Evolutionary conservation across 2,329 filamentous ascomycete species (phyloP), one percentile per base, ranked within the genome.

Genomic region (Fusarium zealandicum): DNA sequence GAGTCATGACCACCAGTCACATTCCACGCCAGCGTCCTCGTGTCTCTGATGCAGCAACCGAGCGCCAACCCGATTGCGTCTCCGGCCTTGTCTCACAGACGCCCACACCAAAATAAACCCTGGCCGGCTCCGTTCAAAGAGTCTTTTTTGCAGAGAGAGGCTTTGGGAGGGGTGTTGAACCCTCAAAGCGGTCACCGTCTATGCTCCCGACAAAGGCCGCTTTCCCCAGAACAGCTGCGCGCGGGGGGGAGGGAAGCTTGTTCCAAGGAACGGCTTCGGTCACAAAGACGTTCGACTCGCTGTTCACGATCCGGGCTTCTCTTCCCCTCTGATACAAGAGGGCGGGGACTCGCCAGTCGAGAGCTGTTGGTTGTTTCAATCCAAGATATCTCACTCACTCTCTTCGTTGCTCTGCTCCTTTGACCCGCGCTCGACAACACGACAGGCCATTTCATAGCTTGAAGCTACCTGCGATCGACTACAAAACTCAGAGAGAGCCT

Each of bases 1-100:
- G 65, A 68, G 65, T 68, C 65, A 67, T 61, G 55, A 42, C 49
- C 49, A 45, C 57, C 53, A 54, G 51, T 65, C 65, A 68, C 65
- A 68, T 68, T 68, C 65, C 65, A 63, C 51, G 52, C 54, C 61
- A 51, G 51, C 53, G 28, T 54, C 36, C 54, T 50, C 27, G 22
- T 55, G 46, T 64, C 58, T 67, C 48, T 64, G 39, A 31, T 59
- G 51, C 40, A 66, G 57, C 44, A 54, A 44, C 41, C 37, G 37
- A 50, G 50, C 48, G 44, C 45, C 55, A 66, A 61, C 53, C 64
- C 63, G 57, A 57, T 64, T 67, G 62, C 64, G 63, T 66, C 59
- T 45, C 36, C 17, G 47, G 56, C 35, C 41, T 54, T 66, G 64
- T 66, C 63, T 66, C 55, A 67, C 48, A 38, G 37, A 47, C 48